These are phyloP conservation scores for Clathrospora elynae DNA, from an alignment of 2,329 filamentous ascomycete species.

Conservation along the genomic window DNA sequence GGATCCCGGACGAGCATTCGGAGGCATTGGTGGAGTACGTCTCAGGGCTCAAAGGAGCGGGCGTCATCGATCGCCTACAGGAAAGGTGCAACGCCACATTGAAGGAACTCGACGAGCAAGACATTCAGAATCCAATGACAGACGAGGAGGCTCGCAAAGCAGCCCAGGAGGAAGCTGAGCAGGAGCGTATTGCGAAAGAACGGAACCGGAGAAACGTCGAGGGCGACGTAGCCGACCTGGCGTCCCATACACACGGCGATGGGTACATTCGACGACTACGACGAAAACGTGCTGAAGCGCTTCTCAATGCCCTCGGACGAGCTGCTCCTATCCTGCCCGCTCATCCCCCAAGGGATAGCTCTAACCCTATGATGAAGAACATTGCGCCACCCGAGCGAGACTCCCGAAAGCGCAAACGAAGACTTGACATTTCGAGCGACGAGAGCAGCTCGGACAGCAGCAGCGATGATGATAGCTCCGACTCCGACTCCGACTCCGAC, in stretches of 20 bases:
- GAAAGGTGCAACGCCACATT: constrained; percentile 68
- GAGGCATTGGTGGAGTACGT: constrained; percentile 77
- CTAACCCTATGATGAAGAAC: constrained; percentile 22
- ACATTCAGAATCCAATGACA: constrained; percentile 41
- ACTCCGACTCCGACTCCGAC: constrained; percentile 29
- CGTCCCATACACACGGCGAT: constrained; percentile 33
- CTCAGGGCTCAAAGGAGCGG: constrained; percentile 74
- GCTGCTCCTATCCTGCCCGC: constrained; percentile 30
- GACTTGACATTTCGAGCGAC: constrained; percentile 37
- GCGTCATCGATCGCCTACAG: constrained; percentile 67
- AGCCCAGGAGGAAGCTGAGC: constrained; percentile 45
- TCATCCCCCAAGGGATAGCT: constrained; percentile 17
- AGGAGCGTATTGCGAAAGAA: constrained; percentile 41
- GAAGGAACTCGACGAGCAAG: constrained; percentile 55
- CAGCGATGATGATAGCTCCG: constrained; percentile 33
- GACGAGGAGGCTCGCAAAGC: constrained; percentile 41
- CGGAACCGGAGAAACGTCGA: constrained; percentile 40
- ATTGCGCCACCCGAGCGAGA: constrained; percentile 20
- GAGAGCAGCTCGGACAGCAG: constrained; percentile 44
- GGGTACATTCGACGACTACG: constrained; percentile 44
- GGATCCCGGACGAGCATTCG: constrained; percentile 72
- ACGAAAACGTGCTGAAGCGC: constrained; percentile 38
- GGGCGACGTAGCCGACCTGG: constrained; percentile 34
- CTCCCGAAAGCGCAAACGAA: constrained; percentile 37
- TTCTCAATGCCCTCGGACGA: constrained; percentile 37